These are phyloP conservation scores for Pichia phayaonensis DNA, from an alignment of 805 yeast genomes.

Conservation along the genomic window DNA sequence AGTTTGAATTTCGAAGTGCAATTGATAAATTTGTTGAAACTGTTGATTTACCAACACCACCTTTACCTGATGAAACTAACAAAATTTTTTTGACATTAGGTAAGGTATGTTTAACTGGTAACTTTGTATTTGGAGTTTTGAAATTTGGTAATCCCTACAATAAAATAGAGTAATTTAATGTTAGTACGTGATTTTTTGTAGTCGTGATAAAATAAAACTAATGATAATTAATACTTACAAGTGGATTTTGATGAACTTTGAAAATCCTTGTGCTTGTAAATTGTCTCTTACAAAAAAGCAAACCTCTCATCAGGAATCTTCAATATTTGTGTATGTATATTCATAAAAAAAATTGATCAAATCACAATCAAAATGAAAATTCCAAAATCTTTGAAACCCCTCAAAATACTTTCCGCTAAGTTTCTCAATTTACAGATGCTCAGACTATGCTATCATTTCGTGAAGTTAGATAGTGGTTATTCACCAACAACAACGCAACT, in stretches of 20 bases:
- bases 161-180: neutral
- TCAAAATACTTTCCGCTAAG: neutral
- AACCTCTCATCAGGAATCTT: no score
- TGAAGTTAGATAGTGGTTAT: neutral
- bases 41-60: constrained; percentile 79
- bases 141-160: constrained; percentile 37
- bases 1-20: constrained; percentile 45
- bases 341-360: no score
- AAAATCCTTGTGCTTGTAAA: neutral
- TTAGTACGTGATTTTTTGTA: constrained; percentile 4
- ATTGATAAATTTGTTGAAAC: constrained; percentile 64
- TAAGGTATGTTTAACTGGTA: constrained; percentile 48
- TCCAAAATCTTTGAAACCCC: neutral
- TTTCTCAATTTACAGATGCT: neutral
- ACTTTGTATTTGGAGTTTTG: constrained; percentile 35
- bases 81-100: constrained; percentile 56
- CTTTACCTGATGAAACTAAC: constrained; percentile 69
- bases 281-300: neutral
- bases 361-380: neutral
- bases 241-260: constrained; percentile 40
- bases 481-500: neutral
- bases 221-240: constrained; percentile 33
- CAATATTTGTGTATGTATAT: no score
- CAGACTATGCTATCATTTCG: neutral
- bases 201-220: neutral